These are phyloP conservation scores for Hypoxylon fuscum DNA, from an alignment of 495 filamentous ascomycete genomes.

Conservation along the genomic window DNA sequence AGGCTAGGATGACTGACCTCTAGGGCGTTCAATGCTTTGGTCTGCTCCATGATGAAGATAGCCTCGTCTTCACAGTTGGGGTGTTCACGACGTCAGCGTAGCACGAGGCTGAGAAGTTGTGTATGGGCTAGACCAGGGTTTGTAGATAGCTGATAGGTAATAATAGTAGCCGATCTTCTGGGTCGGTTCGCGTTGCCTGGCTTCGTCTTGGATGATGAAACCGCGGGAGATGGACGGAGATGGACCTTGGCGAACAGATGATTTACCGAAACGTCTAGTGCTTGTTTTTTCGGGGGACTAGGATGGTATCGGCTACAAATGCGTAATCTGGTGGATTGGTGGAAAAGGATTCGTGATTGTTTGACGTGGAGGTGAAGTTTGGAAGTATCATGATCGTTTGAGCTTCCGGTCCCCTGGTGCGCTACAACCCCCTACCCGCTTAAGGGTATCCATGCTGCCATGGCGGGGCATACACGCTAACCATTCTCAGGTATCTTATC, in stretches of 20 bases:
- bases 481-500: conserved; percentile 1
- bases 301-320: neutral
- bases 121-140: conserved; percentile 15
- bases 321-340: neutral
- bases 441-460: neutral
- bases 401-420: conserved; percentile 27
- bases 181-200: conserved; percentile 24
- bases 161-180: conserved; percentile 25
- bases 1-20: conserved; percentile 50
- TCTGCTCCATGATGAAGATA: conserved; percentile 75
- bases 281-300: neutral
- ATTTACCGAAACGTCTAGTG: conserved; percentile 8
- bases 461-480: neutral
- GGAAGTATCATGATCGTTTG: conserved; percentile 37
- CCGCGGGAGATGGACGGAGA: neutral
- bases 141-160: too few species aligned
- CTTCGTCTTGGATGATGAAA: conserved; percentile 25
- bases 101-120: conserved; percentile 24
- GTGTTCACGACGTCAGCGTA: conserved; percentile 38
- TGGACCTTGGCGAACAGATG: neutral
- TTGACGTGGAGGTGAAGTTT: conserved; percentile 24
- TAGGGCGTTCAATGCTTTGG: conserved; percentile 84
- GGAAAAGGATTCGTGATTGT: conserved; percentile 17
- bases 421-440: conserved; percentile 1
- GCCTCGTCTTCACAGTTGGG: conserved; percentile 13